These are phyloP conservation scores for Setaria viridis DNA, from an alignment of 202 grass and related monocot genomes.

Conservation along the genomic window DNA sequence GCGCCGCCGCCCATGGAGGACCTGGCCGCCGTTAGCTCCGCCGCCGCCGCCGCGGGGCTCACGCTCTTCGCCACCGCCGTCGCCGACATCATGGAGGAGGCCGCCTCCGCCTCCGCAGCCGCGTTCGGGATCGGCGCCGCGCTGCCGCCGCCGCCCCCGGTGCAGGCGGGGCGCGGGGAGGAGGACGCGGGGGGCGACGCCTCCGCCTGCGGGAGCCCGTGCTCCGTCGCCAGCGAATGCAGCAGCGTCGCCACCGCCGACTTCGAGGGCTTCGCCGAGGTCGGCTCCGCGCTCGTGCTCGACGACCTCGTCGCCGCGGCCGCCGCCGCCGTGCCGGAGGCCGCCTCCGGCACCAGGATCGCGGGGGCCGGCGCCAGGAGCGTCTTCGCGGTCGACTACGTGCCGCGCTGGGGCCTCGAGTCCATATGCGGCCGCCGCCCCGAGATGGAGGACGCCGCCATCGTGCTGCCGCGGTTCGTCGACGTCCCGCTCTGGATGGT, in stretches of 20 bases:
- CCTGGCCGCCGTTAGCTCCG: constrained; percentile 11
- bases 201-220: constrained; percentile 50
- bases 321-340: neutral
- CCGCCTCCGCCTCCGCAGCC: neutral
- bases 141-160: constrained; percentile 10
- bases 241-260: constrained; percentile 69
- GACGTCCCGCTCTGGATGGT: constrained; percentile 75
- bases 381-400: constrained; percentile 55
- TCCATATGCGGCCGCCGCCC: constrained; percentile 66
- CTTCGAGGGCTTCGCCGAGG: constrained; percentile 47
- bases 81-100: constrained; percentile 41
- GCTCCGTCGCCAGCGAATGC: constrained; percentile 68
- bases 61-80: constrained; percentile 35
- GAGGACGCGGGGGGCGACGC: neutral
- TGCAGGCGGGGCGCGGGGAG: neutral
- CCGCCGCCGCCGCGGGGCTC: constrained; percentile 19
- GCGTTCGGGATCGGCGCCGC: constrained; percentile 22
- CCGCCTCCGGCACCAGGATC: neutral
- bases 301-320: constrained; percentile 38
- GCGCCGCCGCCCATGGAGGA: constrained; percentile 13
- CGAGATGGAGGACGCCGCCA: constrained; percentile 86
- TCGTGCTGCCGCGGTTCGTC: constrained; percentile 54
- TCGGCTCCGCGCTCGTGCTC: constrained; percentile 29
- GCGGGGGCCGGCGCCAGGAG: constrained; percentile 32
- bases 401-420: constrained; percentile 69